These are phyloP conservation scores for Sporisorium reilianum DNA, from an alignment of 1,284 basidiomycete genomes.

Conservation along the genomic window DNA sequence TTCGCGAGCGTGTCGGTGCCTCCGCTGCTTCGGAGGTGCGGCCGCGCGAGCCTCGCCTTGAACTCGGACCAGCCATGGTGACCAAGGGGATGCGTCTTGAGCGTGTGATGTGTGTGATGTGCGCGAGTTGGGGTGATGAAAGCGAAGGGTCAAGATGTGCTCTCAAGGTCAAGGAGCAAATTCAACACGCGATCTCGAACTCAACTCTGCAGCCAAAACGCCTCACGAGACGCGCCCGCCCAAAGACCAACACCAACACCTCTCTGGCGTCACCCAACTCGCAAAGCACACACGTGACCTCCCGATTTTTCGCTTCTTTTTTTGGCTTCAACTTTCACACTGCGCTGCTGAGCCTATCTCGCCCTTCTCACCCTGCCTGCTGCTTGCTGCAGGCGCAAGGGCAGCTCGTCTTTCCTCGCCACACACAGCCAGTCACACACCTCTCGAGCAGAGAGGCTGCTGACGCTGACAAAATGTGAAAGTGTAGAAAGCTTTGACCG, in stretches of 20 bases:
- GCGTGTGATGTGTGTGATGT: not conserved
- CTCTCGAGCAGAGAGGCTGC: no score
- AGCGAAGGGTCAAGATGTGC: not conserved
- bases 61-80: constrained; percentile 23
- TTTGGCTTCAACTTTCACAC: not conserved
- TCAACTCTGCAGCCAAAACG: not conserved
- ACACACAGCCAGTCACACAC: no score
- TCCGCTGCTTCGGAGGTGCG: constrained; percentile 16
- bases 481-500: no score
- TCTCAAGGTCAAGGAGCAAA: not conserved
- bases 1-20: constrained; percentile 21
- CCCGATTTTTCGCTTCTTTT: no score
- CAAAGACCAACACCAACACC: constrained; percentile 28
- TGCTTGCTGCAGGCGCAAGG: not conserved
- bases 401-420: no score
- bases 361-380: not conserved
- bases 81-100: not conserved
- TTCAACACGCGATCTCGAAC: constrained; percentile 6
- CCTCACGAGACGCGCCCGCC: constrained; percentile 26
- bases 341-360: not conserved
- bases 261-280: constrained; percentile 9
- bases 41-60: constrained; percentile 26
- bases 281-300: constrained; percentile 45
- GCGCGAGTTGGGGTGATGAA: not conserved
- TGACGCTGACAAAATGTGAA: no score